Evolutionary conservation across 139 green algal species (phyloP), one percentile per base, ranked within the genome.

Genomic region (Volvox africanus): DNA sequence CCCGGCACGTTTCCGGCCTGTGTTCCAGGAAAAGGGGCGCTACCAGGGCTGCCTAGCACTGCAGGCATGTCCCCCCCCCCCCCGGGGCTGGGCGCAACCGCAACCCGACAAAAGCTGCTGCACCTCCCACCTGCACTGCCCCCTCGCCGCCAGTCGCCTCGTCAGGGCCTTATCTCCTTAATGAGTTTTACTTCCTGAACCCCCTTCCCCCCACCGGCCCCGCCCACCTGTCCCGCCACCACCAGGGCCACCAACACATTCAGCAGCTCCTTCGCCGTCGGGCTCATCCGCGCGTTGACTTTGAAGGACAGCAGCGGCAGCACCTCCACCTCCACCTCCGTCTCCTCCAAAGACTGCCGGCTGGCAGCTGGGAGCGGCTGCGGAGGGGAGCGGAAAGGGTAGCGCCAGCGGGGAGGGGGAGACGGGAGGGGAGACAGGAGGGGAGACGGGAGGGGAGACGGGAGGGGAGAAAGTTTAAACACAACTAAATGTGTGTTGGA

Each of bases 271-370:
- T 75, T 68, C 12, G 44, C 85, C 36, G 19, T 16, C 30, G 69
- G 21, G 5, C 35, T 73, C 5, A 89, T n/a, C 36, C 69, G 69
- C 28, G 36, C n/a, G 0, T 19, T 32, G 18, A 89, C 6, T 35
- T 30, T 80, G 37, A 82, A 20, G 18, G 26, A 32, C 37, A 73
- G 30, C 68, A 67, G 22, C 28, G 85, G 85, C 69, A 89, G 69
- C 33, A 89, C 18, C 85, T 89, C 85, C 69, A 89, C 85, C 85
- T 89, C 85, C 22, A 68, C 18, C 69, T 82, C 85, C 26, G 69
- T 50, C 2, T 89, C 69, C 37, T 89, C 85, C n/a, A 89, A 16
- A 0, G 44, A 81, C 67, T 68, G 24, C 2, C 36, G 68, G 68
- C 16, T 1, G 50, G 80, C n/a, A 81, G 17, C 62, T 19, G 17